Base-by-base conservation (phyloP, 441 rosid species). In the Theobroma grandiflorum region DNA sequence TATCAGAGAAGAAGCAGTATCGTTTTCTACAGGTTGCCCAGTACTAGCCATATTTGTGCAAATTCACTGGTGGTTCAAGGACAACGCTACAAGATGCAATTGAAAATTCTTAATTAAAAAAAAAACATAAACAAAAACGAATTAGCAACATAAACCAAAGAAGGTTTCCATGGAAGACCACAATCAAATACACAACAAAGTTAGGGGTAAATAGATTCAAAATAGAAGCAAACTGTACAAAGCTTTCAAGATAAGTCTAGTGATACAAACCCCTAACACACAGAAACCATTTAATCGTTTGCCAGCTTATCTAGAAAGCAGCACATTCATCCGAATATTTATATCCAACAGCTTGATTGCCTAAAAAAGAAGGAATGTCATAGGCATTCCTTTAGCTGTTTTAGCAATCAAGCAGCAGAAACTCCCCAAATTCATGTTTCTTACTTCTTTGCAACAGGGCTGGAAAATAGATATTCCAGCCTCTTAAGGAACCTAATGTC, bases 1-100 rank as follows among this genome's bases (percentile, higher is more conserved):
- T 75, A 85, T 68, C 65, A 79, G 72, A 65, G 86, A 75, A 31
- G 86, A 75, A 11, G 83, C 77, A 12, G 77, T 55, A 79, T 79
- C 79, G 62, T 80, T 81, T 73, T 58, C 89, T 80, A 66, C 72
- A 66, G 22, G 72, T 74, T 85, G 84, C 77, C 78, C 85, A 1
- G 61, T 38, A 75, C 63, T 65, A 38, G 78, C 76, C 91, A 87
- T 85, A 79, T 57, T 58, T 18, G 62, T 15, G 14, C 12, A 55
- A 83, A 66, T 64, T 59, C 76, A 71, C 85, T 26, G 22, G 14
- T 9, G 43, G 33, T 31, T 43, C 49, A 20, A 57, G 58, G 62
- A 63, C 50, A 78, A 75, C 76, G 72, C 84, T 84, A 55, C 62
- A 78, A 75, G 55, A 58, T 8, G 2, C 33, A 45, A 43, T 45